Evolutionary conservation across 345 rosid genomes (phyloP).

Genomic region (Syzygium aqueum): DNA sequence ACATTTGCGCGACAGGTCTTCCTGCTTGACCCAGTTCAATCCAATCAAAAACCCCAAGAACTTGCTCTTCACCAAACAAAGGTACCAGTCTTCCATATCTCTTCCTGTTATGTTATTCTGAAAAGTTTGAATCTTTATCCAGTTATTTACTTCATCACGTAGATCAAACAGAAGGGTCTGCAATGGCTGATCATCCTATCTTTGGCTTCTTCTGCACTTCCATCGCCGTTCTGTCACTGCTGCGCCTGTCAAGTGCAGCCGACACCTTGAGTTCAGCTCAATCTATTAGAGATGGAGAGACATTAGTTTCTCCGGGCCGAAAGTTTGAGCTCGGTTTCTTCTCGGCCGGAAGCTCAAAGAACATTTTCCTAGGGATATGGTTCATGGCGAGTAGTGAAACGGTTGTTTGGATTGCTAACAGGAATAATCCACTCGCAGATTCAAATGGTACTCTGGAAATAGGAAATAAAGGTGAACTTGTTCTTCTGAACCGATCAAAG

Average conservation of each 20-base stretch:
- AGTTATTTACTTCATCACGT: background rate
- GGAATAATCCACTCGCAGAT: conserved; percentile 12
- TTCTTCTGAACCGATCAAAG: background rate
- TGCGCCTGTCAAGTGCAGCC: background rate
- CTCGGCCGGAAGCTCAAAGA: conserved; percentile 1
- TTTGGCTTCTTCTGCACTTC: background rate
- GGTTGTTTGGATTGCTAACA: conserved; percentile 36
- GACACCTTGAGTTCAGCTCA: background rate
- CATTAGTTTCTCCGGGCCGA: background rate
- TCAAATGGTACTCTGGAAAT: conserved; percentile 11
- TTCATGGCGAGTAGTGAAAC: background rate
- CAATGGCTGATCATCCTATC: background rate
- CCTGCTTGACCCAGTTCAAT: background rate
- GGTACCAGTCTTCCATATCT: background rate
- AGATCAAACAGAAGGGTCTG: background rate
- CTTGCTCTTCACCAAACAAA: background rate
- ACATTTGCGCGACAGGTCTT: background rate
- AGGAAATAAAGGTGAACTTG: conserved; percentile 1
- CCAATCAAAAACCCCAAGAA: background rate
- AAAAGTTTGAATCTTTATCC: background rate
- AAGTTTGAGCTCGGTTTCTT: conserved; percentile 10
- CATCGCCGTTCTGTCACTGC: too few species aligned
- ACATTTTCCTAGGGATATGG: conserved; percentile 28
- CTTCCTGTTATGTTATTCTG: too few species aligned
- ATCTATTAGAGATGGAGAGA: background rate